Evolutionary conservation across 2,329 filamentous ascomycete species (phyloP), one percentile per base, ranked within the genome.

Genomic region (Xylaria sp.): DNA sequence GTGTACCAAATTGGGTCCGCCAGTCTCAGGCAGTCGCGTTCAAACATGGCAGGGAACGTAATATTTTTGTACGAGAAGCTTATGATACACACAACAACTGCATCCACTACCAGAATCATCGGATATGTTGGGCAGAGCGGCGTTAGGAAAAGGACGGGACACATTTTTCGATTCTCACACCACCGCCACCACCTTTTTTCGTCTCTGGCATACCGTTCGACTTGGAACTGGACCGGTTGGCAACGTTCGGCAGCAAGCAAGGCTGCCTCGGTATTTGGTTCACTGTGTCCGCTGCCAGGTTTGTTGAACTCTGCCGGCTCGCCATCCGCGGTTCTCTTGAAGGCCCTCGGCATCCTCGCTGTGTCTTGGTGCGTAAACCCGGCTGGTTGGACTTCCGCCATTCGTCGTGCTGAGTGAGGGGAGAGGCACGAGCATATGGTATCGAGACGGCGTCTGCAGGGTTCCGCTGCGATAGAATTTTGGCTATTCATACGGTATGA

Each of bases 11-110:
- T 50, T 52, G 53, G 61, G 52, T 56, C 60, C 54, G 48, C 50
- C 59, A 51, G 56, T 57, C 52, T 51, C 50, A 44, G 60, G 53
- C 59, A 57, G 49, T 63, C 50, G 51, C 57, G 51, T 65, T 62
- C 44, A 54, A 55, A 60, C 52, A 52, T 57, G 59, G 59, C 57
- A 61, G 57, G 64, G 57, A 64, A 64, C 64, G 62, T 69, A 68
- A 69, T 65, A 64, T 63, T 61, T 63, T 61, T 64, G 61, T 66
- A 70, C 59, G 65, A 66, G 61, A 63, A 64, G 45, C 54, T 61
- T 57, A 66, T 52, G 60, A 68, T 56, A 63, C 56, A 61, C 54
- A 60, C 52, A 57, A 43, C 57, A 48, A 55, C 48, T 59, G 53
- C 63, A 62, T 62, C 38, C 49, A 62, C 51, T 49, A 59, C 52